Evolutionary conservation across 345 rosid species (phyloP).

Genomic region (Lepidium africanum): DNA sequence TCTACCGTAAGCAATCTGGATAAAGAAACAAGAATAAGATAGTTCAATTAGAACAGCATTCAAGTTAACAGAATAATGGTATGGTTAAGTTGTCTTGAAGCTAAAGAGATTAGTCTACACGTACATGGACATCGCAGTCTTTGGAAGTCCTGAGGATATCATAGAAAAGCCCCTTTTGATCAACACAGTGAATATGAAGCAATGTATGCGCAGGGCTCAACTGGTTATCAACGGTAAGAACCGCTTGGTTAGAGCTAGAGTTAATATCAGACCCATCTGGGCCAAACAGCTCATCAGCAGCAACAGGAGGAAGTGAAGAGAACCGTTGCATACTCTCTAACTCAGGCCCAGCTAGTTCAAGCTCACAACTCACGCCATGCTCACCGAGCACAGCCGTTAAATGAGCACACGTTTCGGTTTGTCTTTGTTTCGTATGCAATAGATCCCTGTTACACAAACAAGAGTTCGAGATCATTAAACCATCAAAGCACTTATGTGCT

Average conservation of each 20-base stretch:
- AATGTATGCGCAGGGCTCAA: conserved; percentile 68
- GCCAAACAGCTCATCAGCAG: conserved; percentile 49
- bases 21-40: conserved; percentile 8
- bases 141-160: conserved; percentile 70
- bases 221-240: conserved; percentile 48
- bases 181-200: conserved; percentile 57
- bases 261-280: conserved; percentile 27
- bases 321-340: conserved; percentile 37
- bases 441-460: conserved; percentile 40
- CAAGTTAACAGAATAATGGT: background rate
- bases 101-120: background rate
- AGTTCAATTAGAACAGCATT: background rate
- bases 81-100: background rate
- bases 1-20: conserved; percentile 62
- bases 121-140: conserved; percentile 62
- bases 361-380: conserved; percentile 60
- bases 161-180: conserved; percentile 72
- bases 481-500: background rate
- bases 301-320: conserved; percentile 44
- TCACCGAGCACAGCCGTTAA: conserved; percentile 46
- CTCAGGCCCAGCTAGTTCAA: conserved; percentile 58
- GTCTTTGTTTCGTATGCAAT: conserved; percentile 51
- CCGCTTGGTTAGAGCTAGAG: conserved; percentile 30
- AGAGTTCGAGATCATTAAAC: background rate
- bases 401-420: conserved; percentile 42